Base-by-base conservation (phyloP, 768 basidiomycete genomes). In the Mycena galericulata region DNA sequence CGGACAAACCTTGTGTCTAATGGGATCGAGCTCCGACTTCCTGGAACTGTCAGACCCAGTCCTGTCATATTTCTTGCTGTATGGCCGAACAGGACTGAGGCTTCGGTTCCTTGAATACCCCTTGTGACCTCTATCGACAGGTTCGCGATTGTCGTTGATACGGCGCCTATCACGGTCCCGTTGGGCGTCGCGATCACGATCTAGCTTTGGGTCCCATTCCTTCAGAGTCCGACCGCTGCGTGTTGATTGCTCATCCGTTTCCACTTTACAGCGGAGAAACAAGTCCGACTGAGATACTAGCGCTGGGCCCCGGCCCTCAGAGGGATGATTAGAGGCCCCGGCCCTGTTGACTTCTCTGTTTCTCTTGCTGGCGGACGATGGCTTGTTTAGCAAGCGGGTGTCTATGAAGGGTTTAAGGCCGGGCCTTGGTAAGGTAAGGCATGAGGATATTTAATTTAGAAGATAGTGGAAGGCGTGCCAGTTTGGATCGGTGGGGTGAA, bases 401-500 rank as follows among this genome's bases (percentile, higher is more conserved):
- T 71, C 66, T 2, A 72, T 41, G 24, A 72, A 72, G 12, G 72
- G 65, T 50, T 69, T 74, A 22, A 73, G 47, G 59, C 75, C 73
- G 7, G 76, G 74, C 53, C 53, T 54, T 30, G 79, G 24, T 55
- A 12, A 10, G 47, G 47, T 55, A 12, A 10, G 47, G 47, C 43
- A 50, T 50, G 22, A 62, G 46, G 30, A 22, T n/a, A 15, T 30
- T 26, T 22, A 2, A 38, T 41, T 6, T 36, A 62, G n/a, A 38
- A 40, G 56, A n/a, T n/a, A 55, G 49, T 58, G 29, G 66, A 57
- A 32, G n/a, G 66, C 69, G n/a, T 67, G 74, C 82, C 87, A 88
- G 50, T 84, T 80, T 34, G 79, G 65, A 73, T 88, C 87, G 50
- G 73, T 77, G 32, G 87, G 87, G 67, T 88, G 87, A 40, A 88